Evolutionary conservation across 2,329 filamentous ascomycete species (phyloP).

Genomic region (Cladosporium sp.): DNA sequence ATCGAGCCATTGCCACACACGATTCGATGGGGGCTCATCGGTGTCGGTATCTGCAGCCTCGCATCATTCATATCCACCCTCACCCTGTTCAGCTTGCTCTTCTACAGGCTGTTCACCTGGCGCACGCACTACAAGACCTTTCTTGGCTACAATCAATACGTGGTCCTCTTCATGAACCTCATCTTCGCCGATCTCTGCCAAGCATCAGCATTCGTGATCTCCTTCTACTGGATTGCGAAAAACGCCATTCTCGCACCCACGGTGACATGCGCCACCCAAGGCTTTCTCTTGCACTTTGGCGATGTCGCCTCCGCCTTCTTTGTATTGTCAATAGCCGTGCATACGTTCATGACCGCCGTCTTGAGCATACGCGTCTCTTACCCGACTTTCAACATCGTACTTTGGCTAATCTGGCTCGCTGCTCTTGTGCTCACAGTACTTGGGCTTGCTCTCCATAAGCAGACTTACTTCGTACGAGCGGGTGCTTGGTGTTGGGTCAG

Average conservation of each 20-base stretch:
- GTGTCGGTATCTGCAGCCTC: conserved; percentile 32
- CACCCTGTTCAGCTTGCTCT: conserved; percentile 34
- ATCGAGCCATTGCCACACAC: conserved; percentile 23
- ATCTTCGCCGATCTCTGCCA: conserved; percentile 69
- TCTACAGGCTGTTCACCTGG: conserved; percentile 34
- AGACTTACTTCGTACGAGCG: conserved; percentile 61
- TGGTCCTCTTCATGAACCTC: conserved; percentile 69
- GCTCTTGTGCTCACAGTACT: conserved; percentile 59
- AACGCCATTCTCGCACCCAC: conserved; percentile 57
- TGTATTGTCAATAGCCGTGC: conserved; percentile 64
- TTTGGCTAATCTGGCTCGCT: conserved; percentile 59
- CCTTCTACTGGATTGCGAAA: conserved; percentile 57
- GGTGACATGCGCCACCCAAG: conserved; percentile 62
- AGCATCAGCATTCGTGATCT: conserved; percentile 63
- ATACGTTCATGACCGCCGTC: conserved; percentile 66
- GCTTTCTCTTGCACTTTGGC: conserved; percentile 67
- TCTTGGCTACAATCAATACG: conserved; percentile 60
- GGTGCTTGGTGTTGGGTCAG: conserved; percentile 70
- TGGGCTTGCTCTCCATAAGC: conserved; percentile 46
- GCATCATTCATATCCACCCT: conserved; percentile 34
- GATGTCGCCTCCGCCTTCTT: conserved; percentile 67
- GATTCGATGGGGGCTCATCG: conserved; percentile 32
- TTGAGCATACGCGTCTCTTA: conserved; percentile 55
- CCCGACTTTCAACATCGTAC: conserved; percentile 50
- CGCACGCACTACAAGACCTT: conserved; percentile 34